Conservation (phyloP, 2,329 filamentous ascomycete genomes). For the Exophiala aquamarina region DNA sequence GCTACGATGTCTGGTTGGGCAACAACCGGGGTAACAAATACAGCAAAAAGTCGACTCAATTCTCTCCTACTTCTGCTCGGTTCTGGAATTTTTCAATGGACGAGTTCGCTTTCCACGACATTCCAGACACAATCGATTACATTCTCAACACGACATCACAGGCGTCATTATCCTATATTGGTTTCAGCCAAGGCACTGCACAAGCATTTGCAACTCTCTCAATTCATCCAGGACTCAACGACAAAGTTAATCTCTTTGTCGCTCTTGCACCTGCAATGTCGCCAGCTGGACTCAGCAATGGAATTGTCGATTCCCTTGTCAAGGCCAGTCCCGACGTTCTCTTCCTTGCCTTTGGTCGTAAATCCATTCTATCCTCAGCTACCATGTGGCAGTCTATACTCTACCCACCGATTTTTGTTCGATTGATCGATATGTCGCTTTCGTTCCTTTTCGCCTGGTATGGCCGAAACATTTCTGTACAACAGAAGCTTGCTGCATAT, state of each 20-base stretch:
- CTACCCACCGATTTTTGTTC: constrained; percentile 90
- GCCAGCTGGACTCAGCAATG: constrained; percentile 83
- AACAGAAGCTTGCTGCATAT: constrained; percentile 93
- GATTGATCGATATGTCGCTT: constrained; percentile 78
- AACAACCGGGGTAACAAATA: constrained; percentile 99
- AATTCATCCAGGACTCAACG: constrained; percentile 87
- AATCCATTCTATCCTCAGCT: constrained; percentile 86
- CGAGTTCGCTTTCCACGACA: constrained; percentile 96
- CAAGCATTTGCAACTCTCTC: constrained; percentile 93
- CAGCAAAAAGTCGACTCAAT: constrained; percentile 85
- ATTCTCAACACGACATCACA: constrained; percentile 82
- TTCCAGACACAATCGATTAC: constrained; percentile 91
- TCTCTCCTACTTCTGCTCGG: constrained; percentile 68
- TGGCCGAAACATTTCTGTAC: constrained; percentile 75
- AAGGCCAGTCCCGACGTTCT: constrained; percentile 91
- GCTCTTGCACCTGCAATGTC: constrained; percentile 96
- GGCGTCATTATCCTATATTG: constrained; percentile 87
- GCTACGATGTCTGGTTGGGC: constrained; percentile 96
- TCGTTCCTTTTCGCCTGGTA: constrained; percentile 88
- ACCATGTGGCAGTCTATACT: constrained; percentile 97
- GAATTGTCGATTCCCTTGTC: constrained; percentile 86
- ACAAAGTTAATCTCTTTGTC: constrained; percentile 93
- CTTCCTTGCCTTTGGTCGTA: constrained; percentile 87
- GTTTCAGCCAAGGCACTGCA: constrained; percentile 94
- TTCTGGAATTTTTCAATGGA: constrained; percentile 99